Evolutionary conservation across 140 eudicot genomes (phyloP).

Genomic region (Cichorium intybus): DNA sequence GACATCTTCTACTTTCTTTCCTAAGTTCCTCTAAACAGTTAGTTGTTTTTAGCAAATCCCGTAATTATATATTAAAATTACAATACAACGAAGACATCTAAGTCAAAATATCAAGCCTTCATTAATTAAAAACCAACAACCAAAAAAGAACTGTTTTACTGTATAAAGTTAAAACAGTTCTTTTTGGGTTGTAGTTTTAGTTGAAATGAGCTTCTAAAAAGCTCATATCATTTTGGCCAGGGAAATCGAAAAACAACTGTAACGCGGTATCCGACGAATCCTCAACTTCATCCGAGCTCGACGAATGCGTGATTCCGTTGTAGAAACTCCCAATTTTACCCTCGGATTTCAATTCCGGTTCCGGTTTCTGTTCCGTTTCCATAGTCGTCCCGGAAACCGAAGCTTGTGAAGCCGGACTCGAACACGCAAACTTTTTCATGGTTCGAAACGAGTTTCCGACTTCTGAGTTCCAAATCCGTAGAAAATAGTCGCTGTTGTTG

Average conservation of each 20-base stretch:
- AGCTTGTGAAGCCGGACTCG: conserved; percentile 66
- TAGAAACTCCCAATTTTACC: conserved; percentile 4
- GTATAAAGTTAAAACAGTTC: background rate
- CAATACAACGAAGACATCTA: conserved; percentile 15
- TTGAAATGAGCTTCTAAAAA: conserved; percentile 56
- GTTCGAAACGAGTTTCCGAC: conserved; percentile 81
- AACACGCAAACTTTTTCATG: conserved; percentile 27
- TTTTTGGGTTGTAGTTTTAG: conserved; percentile 5
- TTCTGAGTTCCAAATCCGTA: conserved; percentile 84
- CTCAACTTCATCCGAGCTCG: conserved; percentile 59
- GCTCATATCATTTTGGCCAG: conserved; percentile 80
- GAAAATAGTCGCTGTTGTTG: conserved; percentile 45
- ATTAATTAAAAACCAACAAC: conserved; percentile 6
- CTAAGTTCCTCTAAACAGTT: background rate
- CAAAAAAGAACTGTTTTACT: background rate
- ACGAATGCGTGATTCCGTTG: conserved; percentile 38
- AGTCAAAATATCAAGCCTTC: conserved; percentile 20
- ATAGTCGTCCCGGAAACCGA: conserved; percentile 62
- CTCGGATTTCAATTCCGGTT: conserved; percentile 16
- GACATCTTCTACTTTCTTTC: background rate
- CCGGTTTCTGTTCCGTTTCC: conserved; percentile 32
- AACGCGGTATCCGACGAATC: conserved; percentile 76
- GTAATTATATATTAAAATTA: conserved; percentile 8
- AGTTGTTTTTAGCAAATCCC: background rate
- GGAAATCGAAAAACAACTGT: conserved; percentile 76